phyloP scores from a whole-genome alignment of 2,329 filamentous ascomycete species.

The Teratosphaeria destructans region DNA sequence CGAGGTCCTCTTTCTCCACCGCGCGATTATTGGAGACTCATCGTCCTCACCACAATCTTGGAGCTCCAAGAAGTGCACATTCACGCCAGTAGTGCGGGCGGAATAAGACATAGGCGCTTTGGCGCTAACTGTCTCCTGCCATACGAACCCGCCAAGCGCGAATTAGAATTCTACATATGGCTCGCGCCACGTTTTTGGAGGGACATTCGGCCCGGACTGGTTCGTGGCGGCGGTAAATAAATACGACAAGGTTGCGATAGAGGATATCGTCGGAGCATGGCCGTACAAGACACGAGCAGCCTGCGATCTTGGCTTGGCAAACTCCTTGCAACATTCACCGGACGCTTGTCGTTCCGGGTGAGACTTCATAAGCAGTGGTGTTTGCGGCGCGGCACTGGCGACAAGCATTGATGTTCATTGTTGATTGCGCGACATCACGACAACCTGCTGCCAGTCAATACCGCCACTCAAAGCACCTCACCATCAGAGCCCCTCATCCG shows the following conservation, averaged over 20 bases:
- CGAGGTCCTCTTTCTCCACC: neutral
- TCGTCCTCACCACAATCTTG: neutral
- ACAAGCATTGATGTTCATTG: neutral
- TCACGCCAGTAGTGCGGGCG: no score
- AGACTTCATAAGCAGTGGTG: neutral
- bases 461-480: neutral
- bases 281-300: neutral
- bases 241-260: neutral
- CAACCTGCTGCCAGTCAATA: neutral
- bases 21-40: neutral
- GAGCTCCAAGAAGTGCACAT: no score
- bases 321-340: neutral
- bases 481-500: neutral
- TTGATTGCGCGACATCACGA: neutral
- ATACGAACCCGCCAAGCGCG: neutral
- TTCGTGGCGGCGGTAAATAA: neutral
- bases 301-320: neutral
- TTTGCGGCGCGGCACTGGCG: neutral
- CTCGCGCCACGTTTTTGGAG: neutral
- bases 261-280: neutral
- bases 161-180: neutral
- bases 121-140: neutral
- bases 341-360: neutral
- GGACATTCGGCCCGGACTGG: neutral
- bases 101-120: neutral